These are phyloP conservation scores for Cubamyces lactineus DNA, from an alignment of 768 basidiomycete species.

Conservation along the genomic window DNA sequence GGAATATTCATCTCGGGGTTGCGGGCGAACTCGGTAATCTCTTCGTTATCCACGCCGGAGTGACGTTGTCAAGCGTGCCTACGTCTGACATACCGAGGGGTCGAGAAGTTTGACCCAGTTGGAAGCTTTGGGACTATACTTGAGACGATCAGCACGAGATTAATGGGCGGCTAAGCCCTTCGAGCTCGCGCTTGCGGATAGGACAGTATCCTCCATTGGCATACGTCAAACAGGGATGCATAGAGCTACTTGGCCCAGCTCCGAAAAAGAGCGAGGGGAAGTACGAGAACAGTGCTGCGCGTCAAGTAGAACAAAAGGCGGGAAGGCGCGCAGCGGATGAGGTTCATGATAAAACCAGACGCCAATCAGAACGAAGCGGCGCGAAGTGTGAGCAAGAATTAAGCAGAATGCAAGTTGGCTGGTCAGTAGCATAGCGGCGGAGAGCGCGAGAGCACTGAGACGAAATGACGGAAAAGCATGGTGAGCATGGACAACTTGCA, in stretches of 20 bases:
- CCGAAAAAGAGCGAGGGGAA: too few relatives aligned
- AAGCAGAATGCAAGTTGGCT: not conserved
- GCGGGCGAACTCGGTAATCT: too few relatives aligned
- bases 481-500: not conserved
- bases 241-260: too few relatives aligned
- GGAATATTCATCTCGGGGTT: too few relatives aligned
- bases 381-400: not conserved
- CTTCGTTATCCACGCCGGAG: too few relatives aligned
- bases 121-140: too few relatives aligned
- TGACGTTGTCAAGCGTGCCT: too few relatives aligned
- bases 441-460: slow-evolving; percentile 3
- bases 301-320: not conserved
- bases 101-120: too few relatives aligned
- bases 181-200: not conserved
- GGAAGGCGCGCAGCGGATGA: not conserved
- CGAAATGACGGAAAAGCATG: not conserved
- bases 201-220: not conserved
- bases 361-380: slow-evolving; percentile 4
- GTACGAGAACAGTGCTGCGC: not conserved
- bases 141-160: too few relatives aligned
- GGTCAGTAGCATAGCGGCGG: not conserved
- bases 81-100: too few relatives aligned
- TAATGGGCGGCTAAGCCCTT: too few relatives aligned
- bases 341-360: not conserved
- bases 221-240: not conserved